Base-by-base conservation (phyloP, 768 basidiomycete genomes). In the Clavaria fumosa region DNA sequence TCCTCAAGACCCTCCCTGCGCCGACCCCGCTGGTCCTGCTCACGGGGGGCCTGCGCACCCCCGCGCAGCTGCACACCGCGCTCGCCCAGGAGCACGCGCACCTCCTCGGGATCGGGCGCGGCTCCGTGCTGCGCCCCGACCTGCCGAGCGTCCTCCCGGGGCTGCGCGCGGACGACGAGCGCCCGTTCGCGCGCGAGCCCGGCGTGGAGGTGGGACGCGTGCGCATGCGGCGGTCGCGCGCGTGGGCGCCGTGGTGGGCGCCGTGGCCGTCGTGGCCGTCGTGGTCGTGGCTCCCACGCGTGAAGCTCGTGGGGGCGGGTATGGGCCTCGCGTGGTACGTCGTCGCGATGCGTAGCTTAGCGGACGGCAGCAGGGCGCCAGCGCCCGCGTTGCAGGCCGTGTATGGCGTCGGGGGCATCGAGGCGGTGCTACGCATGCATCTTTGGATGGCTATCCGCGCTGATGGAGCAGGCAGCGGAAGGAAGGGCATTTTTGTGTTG, bases 21-120 rank as follows among this genome's bases (percentile, higher is more conserved):
- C 49, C 53, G 1, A 48, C 54, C 2, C 83, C 86, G 1, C 60
- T 80, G 5, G 62, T 90, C 45, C 59, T 90, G 20, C 68, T 91
- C 19, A 90, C 88, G 0, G 88, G 88, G 20, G 85, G 84, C 17
- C 67, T 93, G 27, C 61, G 67, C 17, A 72, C 76, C 0, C 69
- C 72, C 11, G 55, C 64, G 0, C 64, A 71, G 21, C 60, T 89
- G 26, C 54, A 62, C 7, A 51, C 57, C 11, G 79, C 70, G 1
- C 62, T 86, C 11, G 44, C 50, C 0, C 56, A 66, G 6, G 56
- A 55, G 4, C 72, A 85, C 41, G 70, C 84, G 0, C 67, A 91
- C 52, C 61, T 90, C 17, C 60, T 88, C 22, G 89, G 89, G 0
- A 61, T 91, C 12, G 89, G 75, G 4, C 64, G 89, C 39, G 62